These are phyloP conservation scores for Talaromyces sp. DNA, from an alignment of 2,329 filamentous ascomycete genomes.

Conservation along the genomic window DNA sequence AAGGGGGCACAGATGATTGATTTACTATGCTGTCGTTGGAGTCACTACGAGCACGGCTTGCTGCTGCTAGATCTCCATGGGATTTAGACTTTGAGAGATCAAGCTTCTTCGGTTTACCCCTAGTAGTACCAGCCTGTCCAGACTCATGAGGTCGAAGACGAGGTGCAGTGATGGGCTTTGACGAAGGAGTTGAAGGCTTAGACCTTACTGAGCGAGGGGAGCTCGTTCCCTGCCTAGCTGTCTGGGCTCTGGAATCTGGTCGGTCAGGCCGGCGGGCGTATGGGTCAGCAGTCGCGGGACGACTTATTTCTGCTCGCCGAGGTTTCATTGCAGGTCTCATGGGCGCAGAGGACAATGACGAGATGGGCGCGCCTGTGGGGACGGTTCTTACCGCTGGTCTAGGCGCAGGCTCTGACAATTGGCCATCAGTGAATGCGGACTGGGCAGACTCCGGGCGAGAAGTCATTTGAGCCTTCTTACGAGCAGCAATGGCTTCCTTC, in stretches of 20 bases:
- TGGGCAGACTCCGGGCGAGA: constrained; percentile 62
- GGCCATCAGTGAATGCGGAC: constrained; percentile 51
- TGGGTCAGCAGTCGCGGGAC: constrained; percentile 39
- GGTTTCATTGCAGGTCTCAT: constrained; percentile 52
- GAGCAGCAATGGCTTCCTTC: constrained; percentile 80
- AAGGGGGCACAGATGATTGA: constrained; percentile 11
- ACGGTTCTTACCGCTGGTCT: constrained; percentile 37
- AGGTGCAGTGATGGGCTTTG: constrained; percentile 31
- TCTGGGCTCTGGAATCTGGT: constrained; percentile 49
- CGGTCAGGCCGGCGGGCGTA: constrained; percentile 46
- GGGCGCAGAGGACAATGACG: constrained; percentile 61
- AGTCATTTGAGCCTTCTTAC: constrained; percentile 65
- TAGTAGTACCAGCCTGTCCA: constrained; percentile 32
- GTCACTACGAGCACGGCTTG: constrained; percentile 28
- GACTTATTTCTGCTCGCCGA: constrained; percentile 40
- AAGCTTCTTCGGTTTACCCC: constrained; percentile 36
- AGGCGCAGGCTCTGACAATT: constrained; percentile 40
- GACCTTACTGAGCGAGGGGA: constrained; percentile 29
- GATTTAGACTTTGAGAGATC: constrained; percentile 35
- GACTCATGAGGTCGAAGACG: constrained; percentile 38
- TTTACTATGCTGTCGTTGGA: constrained; percentile 24
- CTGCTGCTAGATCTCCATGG: constrained; percentile 31
- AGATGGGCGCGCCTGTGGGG: constrained; percentile 39
- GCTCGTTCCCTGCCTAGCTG: constrained; percentile 16
- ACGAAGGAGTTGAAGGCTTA: constrained; percentile 36